These are phyloP conservation scores for Pyrus bretschneideri DNA, from an alignment of 306 rosid genomes.

Conservation along the genomic window DNA sequence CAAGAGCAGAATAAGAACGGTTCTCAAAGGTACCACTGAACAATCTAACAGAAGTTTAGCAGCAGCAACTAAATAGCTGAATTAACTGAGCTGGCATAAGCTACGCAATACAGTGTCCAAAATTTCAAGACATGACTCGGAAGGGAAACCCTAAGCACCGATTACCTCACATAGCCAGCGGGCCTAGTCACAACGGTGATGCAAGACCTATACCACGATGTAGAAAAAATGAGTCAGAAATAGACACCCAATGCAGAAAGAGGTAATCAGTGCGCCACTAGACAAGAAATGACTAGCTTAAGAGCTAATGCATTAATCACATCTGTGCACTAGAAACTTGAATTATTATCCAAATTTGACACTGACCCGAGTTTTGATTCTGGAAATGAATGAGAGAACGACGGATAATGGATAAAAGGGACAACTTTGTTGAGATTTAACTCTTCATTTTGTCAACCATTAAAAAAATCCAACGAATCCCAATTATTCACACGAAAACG, in stretches of 20 bases:
- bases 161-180: slow-evolving; percentile 43
- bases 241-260: slow-evolving; percentile 18
- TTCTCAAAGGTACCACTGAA: not conserved
- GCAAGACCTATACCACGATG: slow-evolving; percentile 69
- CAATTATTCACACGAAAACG: not conserved
- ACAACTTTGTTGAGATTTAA: not conserved
- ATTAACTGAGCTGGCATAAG: slow-evolving; percentile 10
- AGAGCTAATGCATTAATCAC: not conserved
- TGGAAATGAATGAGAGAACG: not conserved
- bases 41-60: not conserved
- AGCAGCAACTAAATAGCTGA: not conserved
- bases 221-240: slow-evolving; percentile 42
- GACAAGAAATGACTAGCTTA: not conserved
- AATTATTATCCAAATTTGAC: not conserved
- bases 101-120: slow-evolving; percentile 28
- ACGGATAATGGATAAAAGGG: not conserved
- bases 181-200: slow-evolving; percentile 70
- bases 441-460: not conserved
- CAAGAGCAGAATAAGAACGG: not conserved
- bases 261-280: slow-evolving; percentile 5
- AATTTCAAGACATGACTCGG: slow-evolving; percentile 30
- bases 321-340: not conserved
- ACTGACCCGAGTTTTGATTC: not conserved
- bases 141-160: slow-evolving; percentile 27
- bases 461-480: not conserved